Percentiles rank a stretch among this genome's conserved stretches.
Evolutionary conservation across 441 rosid species (phyloP).

Genomic region (Sinapis alba): DNA sequence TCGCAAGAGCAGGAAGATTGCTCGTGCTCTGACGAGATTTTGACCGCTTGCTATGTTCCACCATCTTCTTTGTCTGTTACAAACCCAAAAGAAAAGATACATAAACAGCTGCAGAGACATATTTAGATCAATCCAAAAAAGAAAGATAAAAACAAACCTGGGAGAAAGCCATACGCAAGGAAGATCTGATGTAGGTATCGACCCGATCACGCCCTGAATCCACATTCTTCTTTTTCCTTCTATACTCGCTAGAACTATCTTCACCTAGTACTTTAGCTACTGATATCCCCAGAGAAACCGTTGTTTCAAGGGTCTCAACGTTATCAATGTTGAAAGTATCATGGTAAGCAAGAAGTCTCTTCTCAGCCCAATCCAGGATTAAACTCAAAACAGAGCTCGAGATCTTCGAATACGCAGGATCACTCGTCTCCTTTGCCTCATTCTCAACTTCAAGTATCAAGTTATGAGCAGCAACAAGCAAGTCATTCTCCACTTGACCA

Average conservation of each 20-base stretch:
- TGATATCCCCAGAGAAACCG: slow-evolving; percentile 54
- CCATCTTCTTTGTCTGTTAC: slow-evolving; percentile 60
- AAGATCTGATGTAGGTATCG: slow-evolving; percentile 63
- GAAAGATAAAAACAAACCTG: slow-evolving; percentile 47
- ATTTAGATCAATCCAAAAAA: neutral
- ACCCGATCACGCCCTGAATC: slow-evolving; percentile 53
- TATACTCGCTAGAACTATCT: slow-evolving; percentile 54
- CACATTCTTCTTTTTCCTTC: slow-evolving; percentile 46
- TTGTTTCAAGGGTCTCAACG: slow-evolving; percentile 60
- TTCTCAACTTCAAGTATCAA: slow-evolving; percentile 58
- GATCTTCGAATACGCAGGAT: slow-evolving; percentile 46
- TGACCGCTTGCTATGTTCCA: slow-evolving; percentile 47
- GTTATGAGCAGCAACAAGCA: slow-evolving; percentile 65
- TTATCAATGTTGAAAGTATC: slow-evolving; percentile 57
- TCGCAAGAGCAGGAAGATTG: slow-evolving; percentile 59
- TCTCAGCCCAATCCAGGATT: slow-evolving; percentile 65
- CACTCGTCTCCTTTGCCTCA: slow-evolving; percentile 48
- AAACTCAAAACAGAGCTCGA: slow-evolving; percentile 49
- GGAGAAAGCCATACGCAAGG: slow-evolving; percentile 54
- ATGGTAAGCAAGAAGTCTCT: slow-evolving; percentile 62
- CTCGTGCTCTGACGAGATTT: slow-evolving; percentile 45
- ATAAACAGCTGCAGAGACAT: slow-evolving; percentile 1
- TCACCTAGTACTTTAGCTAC: slow-evolving; percentile 56
- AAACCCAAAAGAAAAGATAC: slow-evolving; percentile 9
- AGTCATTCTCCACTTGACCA: slow-evolving; percentile 63